Conservation (phyloP, 2,329 filamentous ascomycete genomes). For the Epichloe sp. region DNA sequence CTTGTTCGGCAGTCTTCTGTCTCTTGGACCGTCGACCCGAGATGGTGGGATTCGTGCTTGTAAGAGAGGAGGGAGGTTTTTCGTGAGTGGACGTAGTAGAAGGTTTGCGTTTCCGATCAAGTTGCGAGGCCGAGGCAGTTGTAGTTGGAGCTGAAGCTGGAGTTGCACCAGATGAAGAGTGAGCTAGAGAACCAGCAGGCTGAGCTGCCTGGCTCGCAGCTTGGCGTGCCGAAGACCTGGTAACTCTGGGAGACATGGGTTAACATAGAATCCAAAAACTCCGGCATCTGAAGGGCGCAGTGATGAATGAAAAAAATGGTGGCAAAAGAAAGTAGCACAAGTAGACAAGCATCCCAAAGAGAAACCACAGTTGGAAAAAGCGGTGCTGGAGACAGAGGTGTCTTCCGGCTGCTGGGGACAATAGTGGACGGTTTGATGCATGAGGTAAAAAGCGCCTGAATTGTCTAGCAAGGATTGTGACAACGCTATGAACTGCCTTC, state of each 20-base stretch:
- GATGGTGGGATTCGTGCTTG: conserved; percentile 14
- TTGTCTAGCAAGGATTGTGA: background rate
- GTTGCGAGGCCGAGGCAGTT: conserved; percentile 26
- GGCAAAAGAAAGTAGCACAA: background rate
- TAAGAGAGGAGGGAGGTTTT: conserved; percentile 25
- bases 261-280: conserved; percentile 9
- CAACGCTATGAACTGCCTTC: background rate
- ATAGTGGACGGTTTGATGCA: conserved; percentile 3
- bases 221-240: conserved; percentile 87
- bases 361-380: background rate
- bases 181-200: conserved; percentile 26
- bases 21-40: conserved; percentile 55
- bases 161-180: conserved; percentile 18
- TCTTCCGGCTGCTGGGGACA: background rate
- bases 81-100: conserved; percentile 31
- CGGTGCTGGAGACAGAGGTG: background rate
- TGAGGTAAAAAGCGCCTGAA: conserved; percentile 1
- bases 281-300: conserved; percentile 13
- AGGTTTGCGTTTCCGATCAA: conserved; percentile 66
- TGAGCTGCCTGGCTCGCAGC: conserved; percentile 52
- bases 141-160: conserved; percentile 3
- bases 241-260: conserved; percentile 96
- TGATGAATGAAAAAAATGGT: conserved; percentile 16
- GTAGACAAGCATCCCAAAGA: background rate
- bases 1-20: conserved; percentile 47